Evolutionary conservation across 2,329 filamentous ascomycete genomes (phyloP).

Genomic region (Neofusicoccum sp.): DNA sequence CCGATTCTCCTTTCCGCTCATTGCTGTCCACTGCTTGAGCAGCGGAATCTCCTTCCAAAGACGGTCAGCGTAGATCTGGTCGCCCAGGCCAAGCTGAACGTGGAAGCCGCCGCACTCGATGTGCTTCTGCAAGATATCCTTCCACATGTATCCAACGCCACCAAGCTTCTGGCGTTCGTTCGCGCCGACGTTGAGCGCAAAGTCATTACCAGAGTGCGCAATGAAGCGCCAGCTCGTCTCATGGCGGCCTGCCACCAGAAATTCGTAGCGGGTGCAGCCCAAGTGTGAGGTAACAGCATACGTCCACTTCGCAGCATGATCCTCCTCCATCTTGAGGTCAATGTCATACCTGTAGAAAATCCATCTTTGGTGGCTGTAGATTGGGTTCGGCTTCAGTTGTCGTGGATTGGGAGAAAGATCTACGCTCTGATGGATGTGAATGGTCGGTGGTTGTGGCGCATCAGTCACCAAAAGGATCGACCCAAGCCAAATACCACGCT

Average conservation of each 20-base stretch:
- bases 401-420: conserved; percentile 92
- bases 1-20: conserved; percentile 88
- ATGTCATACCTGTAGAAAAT: conserved; percentile 94
- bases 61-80: conserved; percentile 93
- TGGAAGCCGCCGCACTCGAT: conserved; percentile 96
- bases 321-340: conserved; percentile 85
- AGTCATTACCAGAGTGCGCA: conserved; percentile 95
- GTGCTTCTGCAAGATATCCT: conserved; percentile 96
- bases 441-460: conserved; percentile 87
- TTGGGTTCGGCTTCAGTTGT: conserved; percentile 79
- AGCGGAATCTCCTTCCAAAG: conserved; percentile 95
- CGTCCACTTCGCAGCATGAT: conserved; percentile 81
- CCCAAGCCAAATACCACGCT: conserved; percentile 86
- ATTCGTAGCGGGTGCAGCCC: conserved; percentile 97
- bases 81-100: conserved; percentile 85
- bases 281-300: conserved; percentile 97
- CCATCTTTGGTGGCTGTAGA: conserved; percentile 91
- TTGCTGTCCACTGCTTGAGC: conserved; percentile 91
- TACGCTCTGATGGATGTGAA: conserved; percentile 87
- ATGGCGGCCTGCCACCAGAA: conserved; percentile 85
- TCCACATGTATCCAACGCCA: conserved; percentile 96
- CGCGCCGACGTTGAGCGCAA: conserved; percentile 82
- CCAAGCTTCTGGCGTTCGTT: conserved; percentile 85
- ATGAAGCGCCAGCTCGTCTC: conserved; percentile 96
- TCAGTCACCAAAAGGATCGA: conserved; percentile 94